phyloP scores from a whole-genome alignment of 2,329 filamentous ascomycete species.

The Zymoseptoria tritici region DNA sequence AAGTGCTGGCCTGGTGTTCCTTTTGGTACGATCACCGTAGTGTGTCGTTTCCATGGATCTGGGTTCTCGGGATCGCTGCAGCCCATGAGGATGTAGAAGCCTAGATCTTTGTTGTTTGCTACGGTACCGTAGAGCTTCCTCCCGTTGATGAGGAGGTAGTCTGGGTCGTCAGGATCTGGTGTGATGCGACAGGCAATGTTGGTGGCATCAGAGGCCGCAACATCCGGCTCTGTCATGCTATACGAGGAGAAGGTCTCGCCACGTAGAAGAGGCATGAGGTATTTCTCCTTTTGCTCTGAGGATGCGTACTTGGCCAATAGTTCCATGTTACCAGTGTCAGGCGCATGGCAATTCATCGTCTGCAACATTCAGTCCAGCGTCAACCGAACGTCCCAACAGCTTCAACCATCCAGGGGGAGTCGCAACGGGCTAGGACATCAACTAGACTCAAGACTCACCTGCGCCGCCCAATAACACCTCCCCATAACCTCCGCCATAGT shows the following conservation, averaged over 20 bases:
- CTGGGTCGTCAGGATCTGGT: constrained; percentile 69
- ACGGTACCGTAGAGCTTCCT: constrained; percentile 86
- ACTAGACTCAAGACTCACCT: too few species aligned
- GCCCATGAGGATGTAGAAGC: too few species aligned
- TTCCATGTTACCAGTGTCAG: constrained; percentile 44
- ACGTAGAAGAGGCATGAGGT: constrained; percentile 41
- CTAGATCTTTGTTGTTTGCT: too few species aligned
- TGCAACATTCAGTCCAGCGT: too few species aligned
- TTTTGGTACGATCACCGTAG: too few species aligned
- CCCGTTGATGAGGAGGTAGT: constrained; percentile 85
- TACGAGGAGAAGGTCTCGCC: constrained; percentile 42
- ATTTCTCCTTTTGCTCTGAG: constrained; percentile 41
- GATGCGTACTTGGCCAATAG: constrained; percentile 44
- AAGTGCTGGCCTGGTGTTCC: too few species aligned
- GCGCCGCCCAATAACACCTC: constrained; percentile 39
- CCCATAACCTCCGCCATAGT: constrained; percentile 43
- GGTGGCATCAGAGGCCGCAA: constrained; percentile 42
- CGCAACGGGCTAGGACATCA: too few species aligned
- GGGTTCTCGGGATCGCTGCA: too few species aligned
- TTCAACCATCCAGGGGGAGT: too few species aligned
- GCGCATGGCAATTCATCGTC: constrained; percentile 32
- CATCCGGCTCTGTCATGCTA: constrained; percentile 45
- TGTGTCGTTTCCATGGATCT: too few species aligned
- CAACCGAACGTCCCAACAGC: too few species aligned
- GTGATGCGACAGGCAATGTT: constrained; percentile 48